Evolutionary conservation across 805 yeast species (phyloP).

Genomic region (Ogataea neopini): DNA sequence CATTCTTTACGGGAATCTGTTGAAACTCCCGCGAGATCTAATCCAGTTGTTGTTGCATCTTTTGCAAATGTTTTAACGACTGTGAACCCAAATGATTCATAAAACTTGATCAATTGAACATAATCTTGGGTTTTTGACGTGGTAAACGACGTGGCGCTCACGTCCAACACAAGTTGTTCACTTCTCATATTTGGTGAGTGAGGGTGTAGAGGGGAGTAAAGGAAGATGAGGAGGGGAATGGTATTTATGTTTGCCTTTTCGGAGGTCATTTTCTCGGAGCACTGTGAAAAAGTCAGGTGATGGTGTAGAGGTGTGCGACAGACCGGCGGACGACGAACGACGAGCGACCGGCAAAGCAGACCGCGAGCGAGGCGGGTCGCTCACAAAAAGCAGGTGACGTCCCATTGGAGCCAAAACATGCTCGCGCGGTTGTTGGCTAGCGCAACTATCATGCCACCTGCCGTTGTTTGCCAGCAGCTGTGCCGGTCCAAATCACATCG

Average conservation of each 20-base stretch:
- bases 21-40: slow-evolving; percentile 53
- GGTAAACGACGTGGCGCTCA: slow-evolving; percentile 63
- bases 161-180: slow-evolving; percentile 15
- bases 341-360: not conserved
- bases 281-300: slow-evolving; percentile 1
- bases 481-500: no score
- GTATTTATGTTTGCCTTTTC: not conserved
- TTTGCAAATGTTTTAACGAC: slow-evolving; percentile 61
- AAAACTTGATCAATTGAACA: slow-evolving; percentile 53
- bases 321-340: not conserved
- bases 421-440: no score
- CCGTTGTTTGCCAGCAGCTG: no score
- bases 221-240: not conserved
- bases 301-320: not conserved
- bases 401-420: no score
- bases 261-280: slow-evolving; percentile 1
- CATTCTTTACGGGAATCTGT: slow-evolving; percentile 66
- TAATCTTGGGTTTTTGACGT: slow-evolving; percentile 51
- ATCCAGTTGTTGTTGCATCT: slow-evolving; percentile 39
- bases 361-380: not conserved
- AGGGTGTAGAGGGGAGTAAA: not conserved
- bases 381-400: no score
- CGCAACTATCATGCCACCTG: no score
- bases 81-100: slow-evolving; percentile 59
- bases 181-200: not conserved